Conservation (phyloP, 768 basidiomycete genomes). For the Piloderma croceum region DNA sequence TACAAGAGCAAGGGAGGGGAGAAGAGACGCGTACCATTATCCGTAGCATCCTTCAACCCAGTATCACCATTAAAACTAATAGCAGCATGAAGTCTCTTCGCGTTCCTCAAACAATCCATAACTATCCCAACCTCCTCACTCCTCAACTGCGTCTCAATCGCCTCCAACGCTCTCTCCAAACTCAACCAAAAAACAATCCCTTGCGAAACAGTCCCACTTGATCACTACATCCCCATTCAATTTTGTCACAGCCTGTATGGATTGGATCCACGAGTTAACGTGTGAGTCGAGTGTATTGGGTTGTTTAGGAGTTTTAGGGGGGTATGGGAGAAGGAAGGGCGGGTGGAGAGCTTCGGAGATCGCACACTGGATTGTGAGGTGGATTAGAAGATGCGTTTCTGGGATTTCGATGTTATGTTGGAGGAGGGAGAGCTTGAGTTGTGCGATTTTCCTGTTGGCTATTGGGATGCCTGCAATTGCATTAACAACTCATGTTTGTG, state of each 20-base stretch:
- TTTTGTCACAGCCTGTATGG: constrained; percentile 94
- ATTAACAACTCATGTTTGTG: constrained; percentile 2
- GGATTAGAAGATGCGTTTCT: constrained; percentile 88
- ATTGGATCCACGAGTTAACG: constrained; percentile 97
- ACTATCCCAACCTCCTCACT: constrained; percentile 91
- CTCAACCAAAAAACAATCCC: constrained; percentile 99
- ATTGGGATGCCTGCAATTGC: constrained; percentile 74
- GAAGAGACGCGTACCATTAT: constrained; percentile 59
- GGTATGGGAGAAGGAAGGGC: constrained; percentile 72
- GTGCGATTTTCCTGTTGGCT: constrained; percentile 99
- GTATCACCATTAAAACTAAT: constrained; percentile 98
- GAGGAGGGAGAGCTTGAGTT: constrained; percentile 87
- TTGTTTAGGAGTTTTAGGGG: constrained; percentile 75
- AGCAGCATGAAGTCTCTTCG: constrained; percentile 94
- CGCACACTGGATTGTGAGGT: constrained; percentile 82
- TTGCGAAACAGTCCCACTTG: constrained; percentile 84
- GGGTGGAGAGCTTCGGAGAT: constrained; percentile 69
- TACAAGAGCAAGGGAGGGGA: background rate
- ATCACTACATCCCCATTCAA: constrained; percentile 89
- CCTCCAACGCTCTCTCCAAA: constrained; percentile 89
- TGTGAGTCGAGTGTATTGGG: constrained; percentile 88
- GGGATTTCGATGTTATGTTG: constrained; percentile 99
- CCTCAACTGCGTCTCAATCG: constrained; percentile 84
- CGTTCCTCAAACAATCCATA: constrained; percentile 90
- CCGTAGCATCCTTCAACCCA: constrained; percentile 89